Evolutionary conservation across 2,329 filamentous ascomycete species (phyloP), one percentile per base, ranked within the genome.

Genomic region (Fusarium humuli): DNA sequence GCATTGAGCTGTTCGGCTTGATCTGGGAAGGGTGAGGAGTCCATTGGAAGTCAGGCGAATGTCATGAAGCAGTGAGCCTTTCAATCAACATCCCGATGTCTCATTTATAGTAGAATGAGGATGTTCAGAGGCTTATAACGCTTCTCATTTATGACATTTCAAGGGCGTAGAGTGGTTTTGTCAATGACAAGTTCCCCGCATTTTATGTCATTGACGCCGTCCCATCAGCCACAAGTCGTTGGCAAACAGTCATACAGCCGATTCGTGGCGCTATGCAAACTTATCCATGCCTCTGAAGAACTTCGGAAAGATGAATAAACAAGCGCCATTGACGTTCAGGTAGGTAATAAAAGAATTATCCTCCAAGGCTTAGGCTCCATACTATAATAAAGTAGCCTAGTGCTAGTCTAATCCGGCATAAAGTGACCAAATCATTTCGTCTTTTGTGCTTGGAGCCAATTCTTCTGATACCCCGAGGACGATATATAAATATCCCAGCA

Each of bases 1-100:
- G 45, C 27, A 4, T 65, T 46, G 1, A 65, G 45, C 23, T 53
- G 18, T 18, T 65, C 61, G 12, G 40, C 25, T 14, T 59, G 61
- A 4, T 23, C n/a, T 16, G n/a, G 23, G 5, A 41, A 18, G 4
- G 23, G 8, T 18, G 20, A 20, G 37, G 40, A 30, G 8, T 30
- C 25, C 62, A 65, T 65, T 16, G 4, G 3, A 16, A 13, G 11
- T 0, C 9, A 4, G 11, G 5, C 1, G 16, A 20, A 16, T n/a
- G 6, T n/a, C 2, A 14, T 8, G 16, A 2, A 4, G 6, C 9
- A 20, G 7, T 6, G 3, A 1, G 7, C 0, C 2, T 20, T 23
- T 4, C 4, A 14, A 14, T 20, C 3, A 11, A 5, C 7, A 23
- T 2, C 2, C 12, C 2, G 6, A 10, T 4, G 32, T 29, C 29